These are phyloP conservation scores for Stentor roeselii DNA, from an alignment of 73 alveolate genomes.

Conservation along the genomic window DNA sequence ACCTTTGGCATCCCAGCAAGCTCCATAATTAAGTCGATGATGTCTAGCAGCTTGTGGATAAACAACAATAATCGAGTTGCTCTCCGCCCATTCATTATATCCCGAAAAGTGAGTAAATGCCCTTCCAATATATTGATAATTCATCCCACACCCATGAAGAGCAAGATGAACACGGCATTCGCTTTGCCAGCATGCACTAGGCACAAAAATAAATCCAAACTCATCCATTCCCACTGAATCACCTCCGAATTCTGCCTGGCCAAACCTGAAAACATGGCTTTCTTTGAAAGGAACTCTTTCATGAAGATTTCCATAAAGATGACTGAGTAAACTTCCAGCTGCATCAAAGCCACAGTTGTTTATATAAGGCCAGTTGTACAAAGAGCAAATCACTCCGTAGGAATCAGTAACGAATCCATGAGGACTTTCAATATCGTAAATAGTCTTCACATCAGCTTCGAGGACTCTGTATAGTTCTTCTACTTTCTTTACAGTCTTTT, in stretches of 20 bases:
- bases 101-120: constrained; percentile 36
- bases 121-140: constrained; percentile 32
- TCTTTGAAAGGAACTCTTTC: constrained; percentile 3
- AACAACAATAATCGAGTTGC: constrained; percentile 43
- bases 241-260: constrained; percentile 22
- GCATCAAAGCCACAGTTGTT: constrained; percentile 42
- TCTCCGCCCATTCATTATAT: constrained; percentile 40
- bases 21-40: constrained; percentile 42
- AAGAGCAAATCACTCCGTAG: constrained; percentile 39
- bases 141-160: constrained; percentile 53
- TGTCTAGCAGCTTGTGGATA: constrained; percentile 43
- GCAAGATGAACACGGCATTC: constrained; percentile 44
- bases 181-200: background rate
- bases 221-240: background rate
- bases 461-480: background rate
- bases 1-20: constrained; percentile 67
- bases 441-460: background rate
- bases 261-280: constrained; percentile 13
- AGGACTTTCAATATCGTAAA: constrained; percentile 21
- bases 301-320: background rate
- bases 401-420: constrained; percentile 47
- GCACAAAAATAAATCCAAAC: constrained; percentile 18
- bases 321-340: constrained; percentile 3
- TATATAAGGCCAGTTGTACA: constrained; percentile 40
- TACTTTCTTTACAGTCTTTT: background rate